Base-by-base conservation (phyloP, 306 rosid species). In the Arachis stenosperma region DNA sequence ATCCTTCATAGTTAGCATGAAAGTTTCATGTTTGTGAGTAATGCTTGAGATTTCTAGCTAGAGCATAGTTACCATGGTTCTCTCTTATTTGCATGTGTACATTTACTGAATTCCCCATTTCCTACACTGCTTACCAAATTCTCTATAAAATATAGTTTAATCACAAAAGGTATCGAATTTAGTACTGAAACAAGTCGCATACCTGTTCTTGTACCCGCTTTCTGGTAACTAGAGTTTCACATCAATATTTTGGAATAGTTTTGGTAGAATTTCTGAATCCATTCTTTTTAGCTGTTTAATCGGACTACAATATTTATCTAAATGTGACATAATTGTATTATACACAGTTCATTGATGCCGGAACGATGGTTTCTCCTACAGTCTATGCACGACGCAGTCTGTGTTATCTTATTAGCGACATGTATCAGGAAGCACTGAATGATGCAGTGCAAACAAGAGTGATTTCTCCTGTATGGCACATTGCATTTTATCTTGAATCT, bases 401-500 rank as follows among this genome's bases (percentile, higher is more conserved):
- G 75, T 88, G 81, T 80, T 82, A 88, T 67, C 94, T 90, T 60
- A 88, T 88, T 12, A 85, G 69, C n/a, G 90, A 84, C 83, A 84
- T 83, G 90, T 82, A 86, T 74, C 90, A 81, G 52, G 89, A 90
- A 62, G 90, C 92, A 3, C 79, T 88, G 37, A 82, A 81, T 5
- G 94, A 90, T 62, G 97, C 92, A 69, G 87, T 87, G 94, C 92
- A 90, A 79, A 89, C 86, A 5, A 90, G 89, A 73, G 75, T 88
- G 8, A 10, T 90, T 53, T 90, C 92, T 9, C 97, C 92, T 0
- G 75, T 87, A 42, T 88, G 95, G 94, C 89, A 90, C 67, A 82
- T 90, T 76, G 97, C 97, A 71, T 88, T 88, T n/a, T 88, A 88
- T 85, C 94, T 90, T 64, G 94, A 90, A 79, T 84, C 90, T 48